These are phyloP conservation scores for Aphanocladium album DNA, from an alignment of 2,329 filamentous ascomycete species.

Conservation along the genomic window DNA sequence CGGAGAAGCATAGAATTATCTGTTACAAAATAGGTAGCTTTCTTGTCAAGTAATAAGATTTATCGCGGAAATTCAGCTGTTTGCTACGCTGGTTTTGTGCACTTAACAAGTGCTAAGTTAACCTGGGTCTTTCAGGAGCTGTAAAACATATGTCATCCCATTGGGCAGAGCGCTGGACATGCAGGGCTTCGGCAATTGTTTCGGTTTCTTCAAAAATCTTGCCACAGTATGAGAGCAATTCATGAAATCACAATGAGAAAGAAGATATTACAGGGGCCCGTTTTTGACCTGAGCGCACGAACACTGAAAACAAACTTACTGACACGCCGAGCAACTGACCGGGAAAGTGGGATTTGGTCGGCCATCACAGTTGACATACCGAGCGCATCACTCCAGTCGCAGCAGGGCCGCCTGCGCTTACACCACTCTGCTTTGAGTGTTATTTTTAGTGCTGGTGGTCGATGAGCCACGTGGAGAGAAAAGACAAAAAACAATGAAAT, in stretches of 20 bases:
- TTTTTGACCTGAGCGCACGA: slow-evolving; percentile 1
- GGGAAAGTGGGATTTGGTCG: background rate
- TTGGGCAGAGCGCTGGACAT: background rate
- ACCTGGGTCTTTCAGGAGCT: background rate
- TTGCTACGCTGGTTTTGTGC: too few relatives aligned
- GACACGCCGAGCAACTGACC: background rate
- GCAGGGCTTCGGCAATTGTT: background rate
- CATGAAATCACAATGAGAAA: background rate
- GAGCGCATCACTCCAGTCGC: background rate
- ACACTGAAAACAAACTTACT: slow-evolving; percentile 10
- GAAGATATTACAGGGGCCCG: background rate
- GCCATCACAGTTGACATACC: background rate
- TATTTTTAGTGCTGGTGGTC: slow-evolving; percentile 9
- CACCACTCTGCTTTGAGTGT: slow-evolving; percentile 1
- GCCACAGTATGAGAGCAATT: background rate
- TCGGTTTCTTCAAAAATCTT: background rate
- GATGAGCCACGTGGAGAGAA: slow-evolving; percentile 7
- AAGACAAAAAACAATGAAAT: slow-evolving; percentile 9
- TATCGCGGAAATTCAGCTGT: too few relatives aligned
- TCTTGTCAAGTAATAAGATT: too few relatives aligned
- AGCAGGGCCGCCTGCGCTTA: background rate
- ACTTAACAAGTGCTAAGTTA: too few relatives aligned
- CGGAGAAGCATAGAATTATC: too few relatives aligned
- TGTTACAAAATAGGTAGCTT: too few relatives aligned
- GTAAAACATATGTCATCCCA: background rate